These are phyloP conservation scores for Phytophthora citricola DNA, from an alignment of 352 stramenopile genomes.

Conservation along the genomic window DNA sequence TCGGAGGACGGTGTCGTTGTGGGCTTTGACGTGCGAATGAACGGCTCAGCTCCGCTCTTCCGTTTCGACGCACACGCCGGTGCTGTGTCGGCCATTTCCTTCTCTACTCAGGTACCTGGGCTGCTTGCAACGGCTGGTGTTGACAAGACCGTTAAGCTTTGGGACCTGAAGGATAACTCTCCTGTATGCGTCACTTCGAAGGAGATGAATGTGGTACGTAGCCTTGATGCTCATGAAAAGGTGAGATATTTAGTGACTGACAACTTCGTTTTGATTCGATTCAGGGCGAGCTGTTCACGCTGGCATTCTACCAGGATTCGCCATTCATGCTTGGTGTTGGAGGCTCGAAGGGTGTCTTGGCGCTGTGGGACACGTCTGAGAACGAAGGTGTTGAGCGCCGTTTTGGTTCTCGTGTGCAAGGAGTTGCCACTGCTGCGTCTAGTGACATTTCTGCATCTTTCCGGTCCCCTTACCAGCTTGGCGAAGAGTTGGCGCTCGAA, in stretches of 20 bases:
- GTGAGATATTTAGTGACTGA: slow-evolving; percentile 2
- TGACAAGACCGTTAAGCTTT: slow-evolving; percentile 99
- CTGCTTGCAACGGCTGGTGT: slow-evolving; percentile 96
- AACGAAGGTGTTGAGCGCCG: slow-evolving; percentile 86
- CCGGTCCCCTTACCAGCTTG: slow-evolving; percentile 73
- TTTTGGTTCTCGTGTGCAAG: slow-evolving; percentile 80
- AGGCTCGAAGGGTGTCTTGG: slow-evolving; percentile 88
- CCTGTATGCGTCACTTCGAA: slow-evolving; percentile 90
- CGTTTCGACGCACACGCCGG: slow-evolving; percentile 92
- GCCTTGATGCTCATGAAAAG: slow-evolving; percentile 6
- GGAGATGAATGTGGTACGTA: slow-evolving; percentile 92
- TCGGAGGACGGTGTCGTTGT: slow-evolving; percentile 95
- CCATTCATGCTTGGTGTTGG: slow-evolving; percentile 91
- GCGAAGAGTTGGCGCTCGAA: slow-evolving; percentile 77
- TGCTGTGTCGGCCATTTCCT: slow-evolving; percentile 86
- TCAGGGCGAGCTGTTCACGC: slow-evolving; percentile 90
- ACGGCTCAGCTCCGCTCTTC: slow-evolving; percentile 93
- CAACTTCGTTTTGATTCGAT: slow-evolving; percentile 21
- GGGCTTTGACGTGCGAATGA: slow-evolving; percentile 96
- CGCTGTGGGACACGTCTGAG: slow-evolving; percentile 91
- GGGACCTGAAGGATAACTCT: slow-evolving; percentile 89
- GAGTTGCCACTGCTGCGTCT: slow-evolving; percentile 27
- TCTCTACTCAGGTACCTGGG: slow-evolving; percentile 88
- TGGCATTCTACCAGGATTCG: slow-evolving; percentile 90
- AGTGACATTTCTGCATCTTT: slow-evolving; percentile 77